These are phyloP conservation scores for Leptodontidium sp. DNA, from an alignment of 2,329 filamentous ascomycete genomes.

Conservation along the genomic window DNA sequence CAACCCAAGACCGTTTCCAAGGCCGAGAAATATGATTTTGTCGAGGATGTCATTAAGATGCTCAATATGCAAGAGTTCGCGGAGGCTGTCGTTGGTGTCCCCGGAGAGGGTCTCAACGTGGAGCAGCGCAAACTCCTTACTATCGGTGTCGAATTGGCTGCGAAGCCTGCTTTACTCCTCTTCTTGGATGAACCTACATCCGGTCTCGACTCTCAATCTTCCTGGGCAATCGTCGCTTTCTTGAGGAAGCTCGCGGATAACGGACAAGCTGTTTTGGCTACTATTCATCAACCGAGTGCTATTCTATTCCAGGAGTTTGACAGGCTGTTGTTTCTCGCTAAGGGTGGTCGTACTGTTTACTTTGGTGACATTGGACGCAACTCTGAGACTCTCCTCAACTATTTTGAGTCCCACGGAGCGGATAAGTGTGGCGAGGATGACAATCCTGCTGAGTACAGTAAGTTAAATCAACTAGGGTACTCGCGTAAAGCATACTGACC, in stretches of 20 bases:
- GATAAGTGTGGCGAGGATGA: conserved; percentile 70
- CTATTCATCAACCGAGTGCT: conserved; percentile 93
- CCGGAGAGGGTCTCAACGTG: conserved; percentile 83
- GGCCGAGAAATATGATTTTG: conserved; percentile 85
- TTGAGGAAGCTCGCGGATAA: conserved; percentile 89
- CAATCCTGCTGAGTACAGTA: conserved; percentile 82
- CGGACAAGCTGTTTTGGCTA: conserved; percentile 91
- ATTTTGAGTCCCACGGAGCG: conserved; percentile 79
- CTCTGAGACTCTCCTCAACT: conserved; percentile 53
- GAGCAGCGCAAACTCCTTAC: conserved; percentile 81
- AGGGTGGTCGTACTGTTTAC: conserved; percentile 81
- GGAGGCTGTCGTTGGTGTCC: conserved; percentile 90
- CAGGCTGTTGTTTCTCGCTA: conserved; percentile 78
- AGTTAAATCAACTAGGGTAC: conserved; percentile 56
- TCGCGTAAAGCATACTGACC: conserved; percentile 40
- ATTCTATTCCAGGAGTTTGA: conserved; percentile 94
- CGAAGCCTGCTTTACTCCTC: conserved; percentile 86
- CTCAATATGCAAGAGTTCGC: conserved; percentile 92
- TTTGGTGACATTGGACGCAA: conserved; percentile 76
- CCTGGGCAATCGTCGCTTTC: conserved; percentile 89
- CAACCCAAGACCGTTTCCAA: conserved; percentile 78
- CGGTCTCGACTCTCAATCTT: conserved; percentile 91
- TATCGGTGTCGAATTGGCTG: conserved; percentile 94
- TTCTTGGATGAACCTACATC: conserved; percentile 97
- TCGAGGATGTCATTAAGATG: conserved; percentile 90